A percentile compares a stretch with the other conserved stretches of the same genome.
These are phyloP conservation scores for Seminavis robusta DNA, from an alignment of 108 stramenopile genomes.

Conservation along the genomic window DNA sequence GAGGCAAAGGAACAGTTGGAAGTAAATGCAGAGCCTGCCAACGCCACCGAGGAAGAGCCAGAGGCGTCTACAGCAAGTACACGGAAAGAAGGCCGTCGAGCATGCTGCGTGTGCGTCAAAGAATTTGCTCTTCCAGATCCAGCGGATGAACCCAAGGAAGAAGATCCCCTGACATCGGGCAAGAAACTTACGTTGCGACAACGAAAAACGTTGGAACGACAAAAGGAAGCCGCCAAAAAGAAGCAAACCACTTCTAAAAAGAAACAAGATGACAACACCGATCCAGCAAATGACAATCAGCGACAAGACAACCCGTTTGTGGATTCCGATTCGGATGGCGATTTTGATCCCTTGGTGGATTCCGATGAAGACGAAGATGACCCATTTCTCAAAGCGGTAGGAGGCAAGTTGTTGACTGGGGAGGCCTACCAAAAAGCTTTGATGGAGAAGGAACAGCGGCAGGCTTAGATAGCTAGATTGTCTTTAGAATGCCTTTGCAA, in stretches of 20 bases:
- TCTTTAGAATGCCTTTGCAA: too few relatives aligned
- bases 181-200: conserved; percentile 63
- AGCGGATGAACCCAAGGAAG: conserved; percentile 41
- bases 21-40: too few relatives aligned
- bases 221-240: conserved; percentile 26
- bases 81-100: conserved; percentile 15
- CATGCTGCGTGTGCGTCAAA: conserved; percentile 73
- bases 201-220: conserved; percentile 52
- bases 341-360: conserved; percentile 1
- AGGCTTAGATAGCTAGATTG: too few relatives aligned
- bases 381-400: conserved; percentile 76
- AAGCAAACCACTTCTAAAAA: conserved; percentile 3
- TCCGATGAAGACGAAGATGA: conserved; percentile 49
- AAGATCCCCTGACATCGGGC: conserved; percentile 17
- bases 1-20: not conserved
- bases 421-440: conserved; percentile 76
- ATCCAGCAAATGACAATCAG: conserved; percentile 13
- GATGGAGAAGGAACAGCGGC: conserved; percentile 34
- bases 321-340: conserved; percentile 10
- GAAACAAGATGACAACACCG: conserved; percentile 7
- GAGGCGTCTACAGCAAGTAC: not conserved
- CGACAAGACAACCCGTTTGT: conserved; percentile 17
- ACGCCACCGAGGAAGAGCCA: not conserved
- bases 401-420: conserved; percentile 74
- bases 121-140: conserved; percentile 69